Percentiles rank a stretch among this genome's conserved stretches.
phyloP scores from a whole-genome alignment of 2,329 filamentous ascomycete genomes.

The Colletotrichum sp. region DNA sequence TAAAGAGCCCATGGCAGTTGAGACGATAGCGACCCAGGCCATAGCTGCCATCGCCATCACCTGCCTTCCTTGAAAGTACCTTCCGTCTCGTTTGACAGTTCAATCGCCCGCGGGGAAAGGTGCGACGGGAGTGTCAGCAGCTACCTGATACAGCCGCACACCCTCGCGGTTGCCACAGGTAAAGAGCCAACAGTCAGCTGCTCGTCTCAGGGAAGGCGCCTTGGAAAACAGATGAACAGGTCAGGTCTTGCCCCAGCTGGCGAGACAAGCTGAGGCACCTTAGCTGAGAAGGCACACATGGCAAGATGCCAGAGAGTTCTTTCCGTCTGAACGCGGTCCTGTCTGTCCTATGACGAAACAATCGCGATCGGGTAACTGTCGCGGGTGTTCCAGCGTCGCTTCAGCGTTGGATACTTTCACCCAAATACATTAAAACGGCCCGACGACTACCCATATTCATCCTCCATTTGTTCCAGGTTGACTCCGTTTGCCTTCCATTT shows the following conservation, averaged over 20 bases:
- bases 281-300: background rate
- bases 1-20: background rate
- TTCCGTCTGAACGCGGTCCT: constrained; percentile 1
- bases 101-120: background rate
- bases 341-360: background rate
- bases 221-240: constrained; percentile 4
- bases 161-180: background rate
- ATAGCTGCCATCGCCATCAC: background rate
- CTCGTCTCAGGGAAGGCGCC: background rate
- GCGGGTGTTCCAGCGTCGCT: background rate
- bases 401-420: background rate
- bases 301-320: background rate
- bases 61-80: background rate
- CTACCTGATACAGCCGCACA: background rate
- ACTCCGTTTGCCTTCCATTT: background rate
- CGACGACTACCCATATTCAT: background rate
- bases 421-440: background rate
- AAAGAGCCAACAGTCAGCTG: background rate
- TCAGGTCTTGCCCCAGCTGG: background rate
- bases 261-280: background rate
- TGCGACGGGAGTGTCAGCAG: background rate
- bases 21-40: background rate
- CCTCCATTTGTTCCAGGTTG: background rate
- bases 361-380: background rate
- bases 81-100: background rate